Base-by-base conservation (phyloP, 306 rosid genomes). In the Hippophae rhamnoides region DNA sequence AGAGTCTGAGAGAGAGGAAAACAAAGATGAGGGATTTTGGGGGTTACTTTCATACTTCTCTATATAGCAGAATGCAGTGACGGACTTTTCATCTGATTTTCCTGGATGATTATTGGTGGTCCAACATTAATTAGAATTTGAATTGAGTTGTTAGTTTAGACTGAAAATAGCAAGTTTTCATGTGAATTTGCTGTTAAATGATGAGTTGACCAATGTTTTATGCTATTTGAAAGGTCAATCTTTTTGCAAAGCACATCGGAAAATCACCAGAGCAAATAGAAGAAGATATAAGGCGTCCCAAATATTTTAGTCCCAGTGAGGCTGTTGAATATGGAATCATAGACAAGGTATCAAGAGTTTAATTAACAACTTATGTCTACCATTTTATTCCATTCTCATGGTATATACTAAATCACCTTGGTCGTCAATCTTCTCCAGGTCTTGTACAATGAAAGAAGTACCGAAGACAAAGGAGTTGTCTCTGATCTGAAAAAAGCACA, bases 241-340 rank as follows among this genome's bases (percentile, higher is more conserved):
- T 93, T 47, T 70, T 74, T 5, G 88, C 97, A 41, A 80, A 68
- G 79, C 90, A 88, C 71, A 73, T 75, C 13, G 95, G 81, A 68
- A 92, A 88, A 56, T 48, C 95, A 38, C 54, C 88, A 5, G 95
- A 88, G 82, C 89, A 88, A 70, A 82, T 92, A 62, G 96, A 85
- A 73, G 85, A 81, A n/a, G 96, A 92, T 69, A 79, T 82, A 66
- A 79, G 77, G 71, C 89, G 95, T 14, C 99, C 99, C 50, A 93
- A 93, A 75, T 93, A 88, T 80, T 93, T 88, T 73, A 93, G 90
- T 69, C 99, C 99, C 13, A 93, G 86, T 52, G 97, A 93, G 72
- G 99, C 99, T 65, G 90, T 93, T 66, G 97, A 93, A 68, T 93
- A 93, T 72, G 97, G 97, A 63, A 88, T 88, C 80, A 88, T 93